Evolutionary conservation across 2,329 filamentous ascomycete species (phyloP).

Genomic region (Pseudopyrenochaeta lycopersici): DNA sequence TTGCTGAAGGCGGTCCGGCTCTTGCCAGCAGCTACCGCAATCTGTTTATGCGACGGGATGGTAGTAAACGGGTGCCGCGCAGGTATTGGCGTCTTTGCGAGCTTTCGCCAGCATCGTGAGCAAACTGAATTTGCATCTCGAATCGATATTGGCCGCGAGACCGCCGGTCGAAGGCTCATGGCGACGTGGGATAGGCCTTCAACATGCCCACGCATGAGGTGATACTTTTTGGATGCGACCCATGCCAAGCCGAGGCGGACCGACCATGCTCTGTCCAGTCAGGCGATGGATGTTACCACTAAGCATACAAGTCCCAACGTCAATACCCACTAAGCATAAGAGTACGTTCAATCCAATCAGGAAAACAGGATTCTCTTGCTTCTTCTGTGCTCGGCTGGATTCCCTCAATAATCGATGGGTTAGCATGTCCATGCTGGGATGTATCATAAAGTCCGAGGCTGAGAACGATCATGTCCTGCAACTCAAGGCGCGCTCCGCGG

Average conservation of each 20-base stretch:
- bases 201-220: conserved; percentile 8
- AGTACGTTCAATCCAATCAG: neutral
- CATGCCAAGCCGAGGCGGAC: conserved; percentile 13
- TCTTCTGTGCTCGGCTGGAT: too few relatives aligned
- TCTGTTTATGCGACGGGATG: conserved; percentile 32
- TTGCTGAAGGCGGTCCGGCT: conserved; percentile 44
- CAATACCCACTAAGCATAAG: neutral
- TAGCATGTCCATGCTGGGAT: too few relatives aligned
- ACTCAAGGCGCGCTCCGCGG: too few relatives aligned
- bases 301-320: neutral
- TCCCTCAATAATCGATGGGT: too few relatives aligned
- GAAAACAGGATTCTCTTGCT: too few relatives aligned
- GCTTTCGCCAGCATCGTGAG: conserved; percentile 44
- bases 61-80: conserved; percentile 40
- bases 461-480: too few relatives aligned
- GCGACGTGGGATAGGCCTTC: conserved; percentile 32
- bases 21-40: conserved; percentile 40
- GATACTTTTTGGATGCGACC: conserved; percentile 12
- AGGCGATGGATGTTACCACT: neutral
- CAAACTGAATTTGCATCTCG: conserved; percentile 43
- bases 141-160: conserved; percentile 38
- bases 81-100: conserved; percentile 30
- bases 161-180: conserved; percentile 49
- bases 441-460: too few relatives aligned
- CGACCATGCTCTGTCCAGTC: conserved; percentile 5